Base-by-base conservation (phyloP, 140 eudicot genomes). In the Erigeron philadelphicus region DNA sequence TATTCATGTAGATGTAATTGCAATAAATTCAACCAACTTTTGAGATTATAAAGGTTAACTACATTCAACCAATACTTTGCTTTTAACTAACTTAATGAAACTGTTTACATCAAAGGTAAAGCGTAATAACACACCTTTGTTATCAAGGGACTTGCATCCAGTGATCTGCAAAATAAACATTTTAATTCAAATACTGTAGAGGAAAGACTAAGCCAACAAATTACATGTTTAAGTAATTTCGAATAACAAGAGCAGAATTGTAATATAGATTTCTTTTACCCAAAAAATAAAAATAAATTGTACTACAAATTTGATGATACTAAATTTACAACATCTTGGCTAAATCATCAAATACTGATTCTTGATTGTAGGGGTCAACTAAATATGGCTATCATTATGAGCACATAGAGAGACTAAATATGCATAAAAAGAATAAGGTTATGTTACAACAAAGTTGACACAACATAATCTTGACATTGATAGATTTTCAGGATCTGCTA, bases 401-500 rank as follows among this genome's bases (percentile, higher is more conserved):
- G 71, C 70, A 61, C 40, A 55, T 49, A 47, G 0, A 19, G 25
- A 60, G 40, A 21, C 66, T 74, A 57, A 12, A 53, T 23, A 71
- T 38, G 35, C 6, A 58, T 46, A 35, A 62, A 72, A 66, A 66
- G 64, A 76, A 67, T 72, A 71, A 81, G 63, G 58, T 64, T 68
- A 42, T 68, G 74, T 57, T 77, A 73, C 82, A 81, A 81, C 81
- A 76, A 21, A 59, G 78, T 58, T 44, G 62, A 68, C 55, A 73
- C 46, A 53, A 59, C 64, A 67, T 53, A 64, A 43, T 68, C 75
- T 53, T n/a, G 45, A 56, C 53, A 50, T 45, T 71, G 62, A 54
- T 56, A 52, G 70, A 59, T 68, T 42, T 45, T 52, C 55, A 47
- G 21, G 38, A 72, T 59, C 64, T 46, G 68, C 62, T 41, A 45